Conservation (phyloP, 768 basidiomycete species). For the Mrakia blollopis region DNA sequence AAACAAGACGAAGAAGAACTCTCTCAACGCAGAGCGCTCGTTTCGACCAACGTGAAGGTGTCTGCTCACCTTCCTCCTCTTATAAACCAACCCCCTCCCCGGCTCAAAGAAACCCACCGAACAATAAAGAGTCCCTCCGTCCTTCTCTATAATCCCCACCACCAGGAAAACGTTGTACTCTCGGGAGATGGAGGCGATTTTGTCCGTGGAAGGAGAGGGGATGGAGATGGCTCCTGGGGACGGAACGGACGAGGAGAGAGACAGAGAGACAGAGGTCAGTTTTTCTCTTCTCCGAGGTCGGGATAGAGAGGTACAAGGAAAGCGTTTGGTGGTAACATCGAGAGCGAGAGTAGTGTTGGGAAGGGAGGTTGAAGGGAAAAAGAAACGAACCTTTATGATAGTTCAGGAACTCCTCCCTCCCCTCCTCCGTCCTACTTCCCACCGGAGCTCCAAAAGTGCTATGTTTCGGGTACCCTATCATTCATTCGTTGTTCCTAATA, state of each 20-base stretch:
- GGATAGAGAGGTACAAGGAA: too few relatives aligned
- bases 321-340: too few relatives aligned
- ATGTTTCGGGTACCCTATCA: conserved; percentile 34
- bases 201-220: conserved; percentile 50
- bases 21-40: too few relatives aligned
- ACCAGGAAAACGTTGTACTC: conserved; percentile 56
- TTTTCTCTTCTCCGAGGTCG: too few relatives aligned
- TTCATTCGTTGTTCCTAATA: too few relatives aligned
- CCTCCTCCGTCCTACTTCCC: conserved; percentile 52
- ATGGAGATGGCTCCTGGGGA: conserved; percentile 43
- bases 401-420: conserved; percentile 57
- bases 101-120: conserved; percentile 58
- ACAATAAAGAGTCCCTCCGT: conserved; percentile 60
- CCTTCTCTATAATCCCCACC: conserved; percentile 58
- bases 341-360: not conserved
- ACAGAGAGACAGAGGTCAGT: not conserved
- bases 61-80: conserved; percentile 52
- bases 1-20: too few relatives aligned
- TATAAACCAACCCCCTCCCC: conserved; percentile 53
- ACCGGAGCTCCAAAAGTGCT: conserved; percentile 51
- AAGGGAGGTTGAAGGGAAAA: not conserved
- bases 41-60: not conserved
- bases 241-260: not conserved
- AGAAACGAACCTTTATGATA: conserved; percentile 55
- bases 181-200: conserved; percentile 52